Conservation (phyloP, 805 yeast species). For the Zygoascus tannicola region DNA sequence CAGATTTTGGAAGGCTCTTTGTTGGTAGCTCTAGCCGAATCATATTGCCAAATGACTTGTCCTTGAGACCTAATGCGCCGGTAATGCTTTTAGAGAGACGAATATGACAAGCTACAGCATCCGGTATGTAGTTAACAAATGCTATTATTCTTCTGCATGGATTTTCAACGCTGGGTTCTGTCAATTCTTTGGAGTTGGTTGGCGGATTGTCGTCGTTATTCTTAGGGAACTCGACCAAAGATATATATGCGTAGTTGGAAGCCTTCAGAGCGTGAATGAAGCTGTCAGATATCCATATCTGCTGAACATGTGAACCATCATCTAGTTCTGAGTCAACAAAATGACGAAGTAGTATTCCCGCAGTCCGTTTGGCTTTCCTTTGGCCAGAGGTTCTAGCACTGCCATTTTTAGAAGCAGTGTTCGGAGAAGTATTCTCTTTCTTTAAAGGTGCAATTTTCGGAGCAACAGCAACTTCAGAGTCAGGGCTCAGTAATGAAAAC, state of each 20-base stretch:
- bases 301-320: not conserved
- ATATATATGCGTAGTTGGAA: not conserved
- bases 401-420: not conserved
- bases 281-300: not conserved
- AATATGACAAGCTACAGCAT: slow-evolving; percentile 27
- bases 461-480: slow-evolving; percentile 66
- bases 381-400: slow-evolving; percentile 1
- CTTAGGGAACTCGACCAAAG: not conserved
- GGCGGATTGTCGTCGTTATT: not conserved
- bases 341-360: not conserved
- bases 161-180: not conserved
- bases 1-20: slow-evolving; percentile 19
- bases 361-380: not conserved
- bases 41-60: slow-evolving; percentile 42
- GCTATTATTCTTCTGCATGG: not conserved
- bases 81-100: slow-evolving; percentile 49
- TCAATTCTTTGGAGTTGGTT: too few relatives aligned
- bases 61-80: slow-evolving; percentile 43
- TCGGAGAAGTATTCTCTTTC: slow-evolving; percentile 7
- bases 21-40: slow-evolving; percentile 42
- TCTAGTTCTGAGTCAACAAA: not conserved
- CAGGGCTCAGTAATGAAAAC: slow-evolving; percentile 48
- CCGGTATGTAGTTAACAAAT: not conserved
- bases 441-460: slow-evolving; percentile 41
- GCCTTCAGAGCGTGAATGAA: not conserved